These are phyloP conservation scores for Fragilaria radians DNA, from an alignment of 108 stramenopile genomes.

Conservation along the genomic window DNA sequence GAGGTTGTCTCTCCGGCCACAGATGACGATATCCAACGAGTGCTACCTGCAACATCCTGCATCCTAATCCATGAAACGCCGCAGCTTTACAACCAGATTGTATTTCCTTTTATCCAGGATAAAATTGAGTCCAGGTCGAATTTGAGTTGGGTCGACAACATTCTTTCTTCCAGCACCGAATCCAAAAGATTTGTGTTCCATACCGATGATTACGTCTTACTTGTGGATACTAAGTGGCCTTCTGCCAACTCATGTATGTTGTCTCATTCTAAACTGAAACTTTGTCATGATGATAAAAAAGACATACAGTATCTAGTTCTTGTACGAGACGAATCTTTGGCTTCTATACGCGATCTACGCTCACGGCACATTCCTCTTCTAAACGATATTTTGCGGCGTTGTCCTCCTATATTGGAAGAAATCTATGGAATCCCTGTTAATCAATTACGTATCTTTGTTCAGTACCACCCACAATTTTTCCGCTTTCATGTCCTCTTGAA, in stretches of 20 bases:
- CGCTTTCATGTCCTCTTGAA: slow-evolving; percentile 77
- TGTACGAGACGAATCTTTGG: slow-evolving; percentile 29
- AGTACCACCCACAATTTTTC: slow-evolving; percentile 76
- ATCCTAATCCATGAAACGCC: slow-evolving; percentile 43
- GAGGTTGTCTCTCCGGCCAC: slow-evolving; percentile 49
- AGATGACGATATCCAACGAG: slow-evolving; percentile 33
- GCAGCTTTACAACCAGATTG: slow-evolving; percentile 26
- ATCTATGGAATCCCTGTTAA: slow-evolving; percentile 50
- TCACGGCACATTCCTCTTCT: slow-evolving; percentile 51
- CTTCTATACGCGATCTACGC: slow-evolving; percentile 52
- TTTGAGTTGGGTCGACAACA: slow-evolving; percentile 41
- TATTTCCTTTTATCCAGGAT: slow-evolving; percentile 33
- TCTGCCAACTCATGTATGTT: slow-evolving; percentile 36
- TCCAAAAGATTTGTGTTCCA: slow-evolving; percentile 52
- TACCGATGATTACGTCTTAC: slow-evolving; percentile 50
- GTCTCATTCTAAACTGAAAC: slow-evolving; percentile 25
- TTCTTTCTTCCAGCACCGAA: slow-evolving; percentile 44
- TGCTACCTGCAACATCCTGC: slow-evolving; percentile 34
- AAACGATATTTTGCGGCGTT: slow-evolving; percentile 28
- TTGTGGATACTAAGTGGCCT: slow-evolving; percentile 76
- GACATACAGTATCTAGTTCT: slow-evolving; percentile 71
- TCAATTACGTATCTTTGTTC: slow-evolving; percentile 58
- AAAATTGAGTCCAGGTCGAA: slow-evolving; percentile 37
- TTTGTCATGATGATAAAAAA: slow-evolving; percentile 15
- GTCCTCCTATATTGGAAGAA: slow-evolving; percentile 37